Evolutionary conservation across 306 rosid genomes (phyloP).

Genomic region (Boehmeria nivea): DNA sequence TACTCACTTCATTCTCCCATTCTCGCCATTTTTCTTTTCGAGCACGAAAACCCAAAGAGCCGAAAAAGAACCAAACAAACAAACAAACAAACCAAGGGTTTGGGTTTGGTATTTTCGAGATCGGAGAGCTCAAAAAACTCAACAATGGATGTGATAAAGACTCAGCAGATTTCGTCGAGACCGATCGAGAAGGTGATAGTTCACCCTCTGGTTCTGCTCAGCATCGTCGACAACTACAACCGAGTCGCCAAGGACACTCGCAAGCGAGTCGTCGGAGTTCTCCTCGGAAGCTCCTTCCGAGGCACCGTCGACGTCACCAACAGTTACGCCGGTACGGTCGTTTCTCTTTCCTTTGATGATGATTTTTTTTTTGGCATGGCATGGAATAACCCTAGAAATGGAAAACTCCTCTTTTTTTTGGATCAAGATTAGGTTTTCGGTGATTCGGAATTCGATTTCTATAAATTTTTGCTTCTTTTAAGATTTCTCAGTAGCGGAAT

Average conservation of each 20-base stretch:
- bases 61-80: too few species aligned
- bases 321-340: constrained; percentile 68
- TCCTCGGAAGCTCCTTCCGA: constrained; percentile 68
- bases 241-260: constrained; percentile 84
- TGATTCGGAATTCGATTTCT: not conserved
- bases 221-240: constrained; percentile 90
- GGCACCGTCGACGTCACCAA: constrained; percentile 88
- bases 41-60: too few species aligned
- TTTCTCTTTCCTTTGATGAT: not conserved
- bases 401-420: not conserved
- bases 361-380: not conserved
- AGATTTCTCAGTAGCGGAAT: too few species aligned
- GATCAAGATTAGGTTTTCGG: not conserved
- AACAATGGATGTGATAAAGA: constrained; percentile 76
- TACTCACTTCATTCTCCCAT: too few species aligned
- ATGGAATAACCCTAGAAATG: not conserved
- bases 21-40: too few species aligned
- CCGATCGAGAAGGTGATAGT: constrained; percentile 80
- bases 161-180: constrained; percentile 71
- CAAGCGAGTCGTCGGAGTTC: constrained; percentile 78
- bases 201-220: constrained; percentile 76
- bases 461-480: too few species aligned
- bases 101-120: too few species aligned
- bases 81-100: too few species aligned
- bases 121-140: not conserved